Conservation (phyloP, 2,329 filamentous ascomycete species). For the Colletotrichum liriopes region DNA sequence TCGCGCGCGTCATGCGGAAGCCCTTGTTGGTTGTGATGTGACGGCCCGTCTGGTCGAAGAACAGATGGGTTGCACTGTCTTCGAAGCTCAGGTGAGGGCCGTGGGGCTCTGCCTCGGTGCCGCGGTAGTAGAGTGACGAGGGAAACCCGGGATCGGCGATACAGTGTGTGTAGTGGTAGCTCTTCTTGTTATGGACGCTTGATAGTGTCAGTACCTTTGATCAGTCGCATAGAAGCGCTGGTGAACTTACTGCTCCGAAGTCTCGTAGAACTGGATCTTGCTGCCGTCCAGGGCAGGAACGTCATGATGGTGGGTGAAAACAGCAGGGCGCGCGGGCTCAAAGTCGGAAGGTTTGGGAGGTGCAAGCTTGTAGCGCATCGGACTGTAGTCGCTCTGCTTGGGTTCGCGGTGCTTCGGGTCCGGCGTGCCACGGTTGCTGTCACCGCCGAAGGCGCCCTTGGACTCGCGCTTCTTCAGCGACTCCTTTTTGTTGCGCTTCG, state of each 20-base stretch:
- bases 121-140: slow-evolving; percentile 89
- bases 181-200: slow-evolving; percentile 76
- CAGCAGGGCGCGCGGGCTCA: slow-evolving; percentile 70
- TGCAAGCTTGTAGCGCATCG: slow-evolving; percentile 75
- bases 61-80: slow-evolving; percentile 88
- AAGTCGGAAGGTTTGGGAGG: slow-evolving; percentile 75
- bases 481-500: slow-evolving; percentile 73
- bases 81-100: slow-evolving; percentile 92
- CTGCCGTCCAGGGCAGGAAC: slow-evolving; percentile 65
- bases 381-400: slow-evolving; percentile 63
- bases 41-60: slow-evolving; percentile 81
- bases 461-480: slow-evolving; percentile 79
- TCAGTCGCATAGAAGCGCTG: neutral
- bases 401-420: slow-evolving; percentile 64
- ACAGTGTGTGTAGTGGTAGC: slow-evolving; percentile 91
- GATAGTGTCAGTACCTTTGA: slow-evolving; percentile 23
- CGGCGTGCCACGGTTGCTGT: slow-evolving; percentile 70
- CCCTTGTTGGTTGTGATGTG: slow-evolving; percentile 93
- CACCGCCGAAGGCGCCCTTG: slow-evolving; percentile 63
- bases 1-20: slow-evolving; percentile 91
- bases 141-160: slow-evolving; percentile 91
- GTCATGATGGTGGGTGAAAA: slow-evolving; percentile 71
- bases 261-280: slow-evolving; percentile 73
- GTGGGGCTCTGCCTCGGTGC: slow-evolving; percentile 88
- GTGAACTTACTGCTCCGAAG: slow-evolving; percentile 74